phyloP scores from a whole-genome alignment of 345 rosid species.

The Chamaenerion angustifolium region DNA sequence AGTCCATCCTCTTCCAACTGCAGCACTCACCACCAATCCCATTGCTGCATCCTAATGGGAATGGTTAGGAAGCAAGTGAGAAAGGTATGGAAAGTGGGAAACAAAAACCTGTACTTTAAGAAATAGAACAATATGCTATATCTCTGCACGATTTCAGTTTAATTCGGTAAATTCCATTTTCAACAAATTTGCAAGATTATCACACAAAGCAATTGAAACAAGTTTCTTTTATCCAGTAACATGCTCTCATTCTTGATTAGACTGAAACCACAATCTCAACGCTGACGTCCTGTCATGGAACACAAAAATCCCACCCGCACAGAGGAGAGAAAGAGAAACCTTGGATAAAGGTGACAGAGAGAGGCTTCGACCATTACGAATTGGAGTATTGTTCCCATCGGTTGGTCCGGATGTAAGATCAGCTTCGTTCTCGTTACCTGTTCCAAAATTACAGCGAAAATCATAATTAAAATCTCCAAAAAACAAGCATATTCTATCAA shows the following conservation, averaged over 20 bases:
- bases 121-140: no score
- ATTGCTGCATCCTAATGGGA: constrained; percentile 53
- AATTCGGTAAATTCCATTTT: no score
- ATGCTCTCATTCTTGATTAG: no score
- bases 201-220: no score
- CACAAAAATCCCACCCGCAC: background rate
- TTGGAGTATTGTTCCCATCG: constrained; percentile 45
- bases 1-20: constrained; percentile 81
- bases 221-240: no score
- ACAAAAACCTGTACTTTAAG: no score
- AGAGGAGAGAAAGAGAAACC: constrained; percentile 14
- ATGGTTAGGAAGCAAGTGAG: background rate
- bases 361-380: constrained; percentile 27
- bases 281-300: no score
- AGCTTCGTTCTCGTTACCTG: constrained; percentile 43
- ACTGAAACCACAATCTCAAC: no score
- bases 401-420: constrained; percentile 44
- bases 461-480: background rate
- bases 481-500: background rate
- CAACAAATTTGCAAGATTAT: no score
- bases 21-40: constrained; percentile 78
- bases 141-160: no score
- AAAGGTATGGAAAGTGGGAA: no score
- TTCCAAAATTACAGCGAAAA: background rate
- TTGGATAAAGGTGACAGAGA: constrained; percentile 30